Percentiles rank a stretch among this genome's conserved stretches.
Evolutionary conservation across 192 early-diverging fungal species (phyloP).

Genomic region (Funneliformis mosseae): DNA sequence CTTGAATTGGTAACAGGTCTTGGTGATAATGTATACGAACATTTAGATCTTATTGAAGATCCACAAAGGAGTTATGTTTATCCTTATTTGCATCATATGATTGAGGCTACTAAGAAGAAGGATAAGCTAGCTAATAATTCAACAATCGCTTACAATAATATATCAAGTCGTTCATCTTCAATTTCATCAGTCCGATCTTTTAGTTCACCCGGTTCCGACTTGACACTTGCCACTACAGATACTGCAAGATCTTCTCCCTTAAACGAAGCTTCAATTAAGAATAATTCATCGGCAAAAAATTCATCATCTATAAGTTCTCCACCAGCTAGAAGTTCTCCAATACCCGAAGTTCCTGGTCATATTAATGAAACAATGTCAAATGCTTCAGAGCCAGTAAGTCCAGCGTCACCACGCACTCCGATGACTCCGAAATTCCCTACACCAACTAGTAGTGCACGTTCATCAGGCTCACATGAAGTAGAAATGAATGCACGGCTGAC

Average conservation of each 20-base stretch:
- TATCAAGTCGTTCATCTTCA: conserved; percentile 27
- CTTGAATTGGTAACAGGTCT: conserved; percentile 73
- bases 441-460: conserved; percentile 25
- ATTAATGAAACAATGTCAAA: conserved; percentile 29
- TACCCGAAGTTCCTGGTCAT: conserved; percentile 30
- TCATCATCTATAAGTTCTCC: conserved; percentile 23
- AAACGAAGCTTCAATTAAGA: background rate
- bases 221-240: background rate
- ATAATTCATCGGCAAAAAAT: background rate
- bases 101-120: conserved; percentile 50
- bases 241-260: background rate
- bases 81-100: conserved; percentile 64
- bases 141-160: background rate
- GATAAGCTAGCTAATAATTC: conserved; percentile 5
- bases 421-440: conserved; percentile 22
- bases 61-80: conserved; percentile 64
- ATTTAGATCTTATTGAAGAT: conserved; percentile 64
- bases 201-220: conserved; percentile 5
- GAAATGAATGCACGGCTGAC: conserved; percentile 68
- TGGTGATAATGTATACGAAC: conserved; percentile 62
- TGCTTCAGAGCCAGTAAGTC: conserved; percentile 27
- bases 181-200: conserved; percentile 28
- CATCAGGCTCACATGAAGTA: conserved; percentile 48
- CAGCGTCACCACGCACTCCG: conserved; percentile 11
- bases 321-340: conserved; percentile 29